Evolutionary conservation across 2,329 filamentous ascomycete species (phyloP), one percentile per base, ranked within the genome.

Genomic region (Aureobasidium sp.): DNA sequence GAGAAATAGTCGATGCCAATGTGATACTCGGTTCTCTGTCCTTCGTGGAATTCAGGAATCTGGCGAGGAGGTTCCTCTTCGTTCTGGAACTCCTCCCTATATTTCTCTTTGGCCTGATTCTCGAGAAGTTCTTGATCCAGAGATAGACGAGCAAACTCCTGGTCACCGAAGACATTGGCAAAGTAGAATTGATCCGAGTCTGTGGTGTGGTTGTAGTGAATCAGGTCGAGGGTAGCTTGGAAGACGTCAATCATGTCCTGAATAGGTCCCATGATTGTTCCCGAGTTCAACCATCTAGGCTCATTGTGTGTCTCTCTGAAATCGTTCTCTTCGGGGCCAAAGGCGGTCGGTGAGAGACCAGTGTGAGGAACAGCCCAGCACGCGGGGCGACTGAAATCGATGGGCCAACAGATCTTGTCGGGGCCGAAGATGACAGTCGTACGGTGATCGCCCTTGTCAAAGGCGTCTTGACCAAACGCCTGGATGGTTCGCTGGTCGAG

Each of bases 101-200:
- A 51, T 27, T 32, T 51, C 8, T 64, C 64, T 52, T 71, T 68
- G 73, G 70, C 64, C 41, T 67, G 51, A 27, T 59, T 51, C 50
- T 68, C 17, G 64, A 67, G 64, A 63, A 76, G 37, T 67, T 69
- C 50, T 67, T 72, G 62, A 74, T 71, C 65, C 73, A 72, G 39
- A 27, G 75, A 65, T 60, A 81, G 75, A 37, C 81, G 74, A 48
- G 78, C 68, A 52, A 78, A 78, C 68, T 84, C 81, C 67, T 84
- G 82, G 48, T 79, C 76, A 26, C 78, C 80, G 62, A 78, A 83
- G 44, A 84, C 77, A 62, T 80, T 76, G 5, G 79, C 75, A 58
- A 84, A 76, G n/a, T 78, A 76, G 63, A 75, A 71, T 66, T 80
- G 75, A 65, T 81, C 79, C 7, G 68, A 70, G 32, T 72, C 70